Evolutionary conservation across 768 basidiomycete genomes (phyloP).

Genomic region (Punctularia strigosozonata): DNA sequence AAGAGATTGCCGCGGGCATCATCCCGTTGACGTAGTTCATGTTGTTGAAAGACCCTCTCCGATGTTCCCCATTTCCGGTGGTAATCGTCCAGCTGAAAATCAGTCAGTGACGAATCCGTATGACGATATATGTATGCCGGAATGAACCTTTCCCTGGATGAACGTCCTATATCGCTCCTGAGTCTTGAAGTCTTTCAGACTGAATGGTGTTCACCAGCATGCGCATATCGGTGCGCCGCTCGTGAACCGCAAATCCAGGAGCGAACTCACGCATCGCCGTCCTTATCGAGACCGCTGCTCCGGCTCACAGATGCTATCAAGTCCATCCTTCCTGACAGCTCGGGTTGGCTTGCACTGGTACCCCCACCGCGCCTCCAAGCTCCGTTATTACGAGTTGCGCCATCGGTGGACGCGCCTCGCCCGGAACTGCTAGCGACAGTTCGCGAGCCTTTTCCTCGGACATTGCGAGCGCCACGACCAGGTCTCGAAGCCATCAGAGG

Average conservation of each 20-base stretch:
- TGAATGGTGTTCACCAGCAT: slow-evolving; percentile 15
- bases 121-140: not conserved
- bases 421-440: too few species aligned
- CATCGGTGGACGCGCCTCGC: too few species aligned
- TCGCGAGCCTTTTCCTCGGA: too few species aligned
- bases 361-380: too few species aligned
- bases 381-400: too few species aligned
- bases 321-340: too few species aligned
- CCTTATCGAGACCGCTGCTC: slow-evolving; percentile 63
- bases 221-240: not conserved
- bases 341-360: too few species aligned
- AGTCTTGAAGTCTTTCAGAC: slow-evolving; percentile 43
- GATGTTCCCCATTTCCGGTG: slow-evolving; percentile 29
- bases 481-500: too few species aligned
- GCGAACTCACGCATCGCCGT: slow-evolving; percentile 57
- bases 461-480: too few species aligned
- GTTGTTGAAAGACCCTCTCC: slow-evolving; percentile 7
- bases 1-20: slow-evolving; percentile 58
- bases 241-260: not conserved
- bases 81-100: slow-evolving; percentile 34
- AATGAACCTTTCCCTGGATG: slow-evolving; percentile 48
- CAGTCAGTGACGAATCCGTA: not conserved
- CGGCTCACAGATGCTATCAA: slow-evolving; percentile 63
- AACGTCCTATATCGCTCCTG: slow-evolving; percentile 63
- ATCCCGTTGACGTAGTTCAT: slow-evolving; percentile 16